Percentiles rank a stretch among this genome's conserved stretches.
phyloP scores from a whole-genome alignment of 108 stramenopile species.

The Aurantiochytrium sp. region DNA sequence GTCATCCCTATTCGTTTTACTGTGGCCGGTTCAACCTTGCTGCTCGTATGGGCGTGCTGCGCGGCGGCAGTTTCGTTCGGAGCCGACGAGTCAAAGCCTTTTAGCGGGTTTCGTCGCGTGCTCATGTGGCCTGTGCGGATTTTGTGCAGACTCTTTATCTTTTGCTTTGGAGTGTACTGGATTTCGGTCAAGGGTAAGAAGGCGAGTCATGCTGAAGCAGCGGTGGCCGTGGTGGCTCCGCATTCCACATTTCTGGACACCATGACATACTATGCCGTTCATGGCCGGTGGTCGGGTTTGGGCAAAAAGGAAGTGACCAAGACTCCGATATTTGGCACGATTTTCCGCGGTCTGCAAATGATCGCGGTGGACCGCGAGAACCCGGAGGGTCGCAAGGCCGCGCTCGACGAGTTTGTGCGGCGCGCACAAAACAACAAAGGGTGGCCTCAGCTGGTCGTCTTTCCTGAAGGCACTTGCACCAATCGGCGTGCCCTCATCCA shows the following conservation, averaged over 20 bases:
- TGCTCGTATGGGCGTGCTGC: not conserved
- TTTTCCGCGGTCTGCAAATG: not conserved
- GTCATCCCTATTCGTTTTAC: not conserved
- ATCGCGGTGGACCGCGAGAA: not conserved
- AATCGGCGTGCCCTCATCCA: conserved; percentile 34
- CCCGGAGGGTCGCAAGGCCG: not conserved
- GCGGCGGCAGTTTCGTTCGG: not conserved
- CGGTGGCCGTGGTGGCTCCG: not conserved
- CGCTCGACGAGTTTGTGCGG: not conserved
- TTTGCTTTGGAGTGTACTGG: conserved; percentile 4
- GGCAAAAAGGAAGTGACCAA: not conserved
- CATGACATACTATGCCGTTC: not conserved
- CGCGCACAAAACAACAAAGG: not conserved
- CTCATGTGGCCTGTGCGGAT: not conserved
- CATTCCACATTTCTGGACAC: conserved; percentile 9
- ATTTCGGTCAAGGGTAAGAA: not conserved
- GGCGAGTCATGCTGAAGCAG: not conserved
- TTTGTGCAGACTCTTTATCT: not conserved
- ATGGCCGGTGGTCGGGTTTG: not conserved
- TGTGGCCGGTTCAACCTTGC: not conserved
- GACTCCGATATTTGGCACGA: not conserved
- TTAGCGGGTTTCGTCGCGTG: not conserved
- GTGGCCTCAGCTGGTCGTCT: conserved; percentile 25
- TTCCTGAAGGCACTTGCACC: conserved; percentile 50
- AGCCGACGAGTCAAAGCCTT: not conserved